Base-by-base conservation (phyloP, 345 rosid species). In the Citrus sinensis region DNA sequence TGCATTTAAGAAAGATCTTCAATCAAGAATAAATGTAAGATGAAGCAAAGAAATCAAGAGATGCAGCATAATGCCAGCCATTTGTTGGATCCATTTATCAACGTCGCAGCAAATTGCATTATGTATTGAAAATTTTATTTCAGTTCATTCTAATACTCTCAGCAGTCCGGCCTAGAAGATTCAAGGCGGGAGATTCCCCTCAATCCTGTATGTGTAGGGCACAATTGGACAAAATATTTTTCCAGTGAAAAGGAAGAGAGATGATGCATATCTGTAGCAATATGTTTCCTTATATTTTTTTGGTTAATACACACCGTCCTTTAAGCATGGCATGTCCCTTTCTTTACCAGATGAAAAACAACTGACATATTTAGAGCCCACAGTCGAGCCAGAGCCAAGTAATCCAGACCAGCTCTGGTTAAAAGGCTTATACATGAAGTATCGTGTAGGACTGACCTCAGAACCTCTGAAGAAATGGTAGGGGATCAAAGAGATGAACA, bases 381-480 rank as follows among this genome's bases (percentile, higher is more conserved):
- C 56, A 51, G 55, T 49, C 19, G 10, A 11, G 20, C 55, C 55
- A 49, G 55, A 49, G 55, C 19, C 55, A 0, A 49, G 1, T 49
- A 49, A 51, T 16, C 56, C 56, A 51, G 56, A 51, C 56, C 20
- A 17, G 20, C 6, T 17, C 56, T 16, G 0, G 20, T 51, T 51
- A 51, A 16, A 51, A 51, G 56, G 56, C 19, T 51, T 51, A 13
- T 4, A 51, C 71, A 7, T 87, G 74, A 75, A 86, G 86, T 68
- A 59, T 74, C 11, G 78, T 78, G 76, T 91, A 91, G 62, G 88
- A 80, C 61, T 83, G 90, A 30, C 92, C 93, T 78, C 46, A 83
- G 77, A 84, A 90, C 80, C 91, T 85, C 93, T 88, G 83, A 55
- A 61, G 51, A 73, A 77, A 73, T 25, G 8, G 25, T 19, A 49